phyloP scores from a whole-genome alignment of 192 early-diverging fungal genomes.

The Geranomyces variabilis region DNA sequence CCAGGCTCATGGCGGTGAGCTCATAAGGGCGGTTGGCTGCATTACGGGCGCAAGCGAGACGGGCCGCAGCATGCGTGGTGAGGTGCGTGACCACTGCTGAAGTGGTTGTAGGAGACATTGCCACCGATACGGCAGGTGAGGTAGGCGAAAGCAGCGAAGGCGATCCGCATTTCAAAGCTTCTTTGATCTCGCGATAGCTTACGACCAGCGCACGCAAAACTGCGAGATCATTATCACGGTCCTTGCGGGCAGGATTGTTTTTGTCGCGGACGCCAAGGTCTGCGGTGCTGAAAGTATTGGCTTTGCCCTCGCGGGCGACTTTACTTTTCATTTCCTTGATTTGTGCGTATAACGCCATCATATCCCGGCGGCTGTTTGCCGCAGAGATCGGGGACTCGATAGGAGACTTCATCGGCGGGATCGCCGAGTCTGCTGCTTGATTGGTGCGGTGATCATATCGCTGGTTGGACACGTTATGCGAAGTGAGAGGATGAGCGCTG shows the following conservation, averaged over 20 bases:
- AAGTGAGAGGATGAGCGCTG: background rate
- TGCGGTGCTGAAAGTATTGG: background rate
- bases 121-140: background rate
- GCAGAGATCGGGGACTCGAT: background rate
- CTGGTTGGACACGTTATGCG: background rate
- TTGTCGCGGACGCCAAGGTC: too few relatives aligned
- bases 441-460: background rate
- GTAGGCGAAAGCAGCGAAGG: background rate
- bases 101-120: background rate
- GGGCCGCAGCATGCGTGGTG: background rate
- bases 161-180: background rate
- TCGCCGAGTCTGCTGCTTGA: background rate
- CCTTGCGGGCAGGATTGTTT: background rate
- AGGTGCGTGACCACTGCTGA: background rate
- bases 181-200: background rate
- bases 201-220: conserved; percentile 4
- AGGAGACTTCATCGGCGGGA: background rate
- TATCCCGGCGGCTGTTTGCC: background rate
- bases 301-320: background rate
- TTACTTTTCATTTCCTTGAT: background rate
- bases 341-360: conserved; percentile 6
- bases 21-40: conserved; percentile 3
- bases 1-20: background rate
- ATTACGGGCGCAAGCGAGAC: background rate
- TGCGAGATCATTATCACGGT: background rate